phyloP scores from a whole-genome alignment of 2,329 filamentous ascomycete genomes.

The Xylaria sp. region DNA sequence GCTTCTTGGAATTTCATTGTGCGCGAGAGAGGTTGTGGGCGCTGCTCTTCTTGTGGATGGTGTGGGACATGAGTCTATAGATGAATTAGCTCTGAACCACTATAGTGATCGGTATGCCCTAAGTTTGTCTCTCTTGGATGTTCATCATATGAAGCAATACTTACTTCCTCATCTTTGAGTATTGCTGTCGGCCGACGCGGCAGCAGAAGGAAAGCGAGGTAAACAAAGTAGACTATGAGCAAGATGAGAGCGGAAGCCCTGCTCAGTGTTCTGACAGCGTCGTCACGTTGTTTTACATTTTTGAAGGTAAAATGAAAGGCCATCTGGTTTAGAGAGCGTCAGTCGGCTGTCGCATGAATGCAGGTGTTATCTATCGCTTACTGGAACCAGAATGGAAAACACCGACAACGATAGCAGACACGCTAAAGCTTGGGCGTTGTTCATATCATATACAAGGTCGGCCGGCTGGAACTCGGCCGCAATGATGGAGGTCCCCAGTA shows the following conservation, averaged over 20 bases:
- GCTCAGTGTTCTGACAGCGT: conserved; percentile 28
- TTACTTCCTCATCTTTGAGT: conserved; percentile 16
- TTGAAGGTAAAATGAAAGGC: conserved; percentile 34
- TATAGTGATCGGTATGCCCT: neutral
- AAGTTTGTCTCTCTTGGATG: neutral
- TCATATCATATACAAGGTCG: conserved; percentile 31
- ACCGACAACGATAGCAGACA: conserved; percentile 34
- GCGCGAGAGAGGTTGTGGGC: conserved; percentile 15
- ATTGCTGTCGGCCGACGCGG: conserved; percentile 18
- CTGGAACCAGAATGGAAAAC: conserved; percentile 33
- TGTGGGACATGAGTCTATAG: neutral
- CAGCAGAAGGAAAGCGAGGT: conserved; percentile 25
- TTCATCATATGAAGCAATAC: neutral
- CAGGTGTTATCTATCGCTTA: conserved; percentile 18
- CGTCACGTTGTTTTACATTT: conserved; percentile 16
- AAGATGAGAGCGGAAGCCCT: conserved; percentile 28
- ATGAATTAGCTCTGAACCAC: conserved; percentile 4
- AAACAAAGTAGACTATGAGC: conserved; percentile 33
- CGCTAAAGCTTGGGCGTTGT: conserved; percentile 33
- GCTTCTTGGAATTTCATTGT: conserved; percentile 23
- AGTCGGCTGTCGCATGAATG: conserved; percentile 14
- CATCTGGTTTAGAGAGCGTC: conserved; percentile 23
- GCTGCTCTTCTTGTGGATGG: conserved; percentile 9
- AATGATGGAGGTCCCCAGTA: conserved; percentile 89
- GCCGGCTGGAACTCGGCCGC: conserved; percentile 53